Percentiles rank a stretch among this genome's conserved stretches.
Conservation (phyloP, 768 basidiomycete species). For the Termitomyces sp. region DNA sequence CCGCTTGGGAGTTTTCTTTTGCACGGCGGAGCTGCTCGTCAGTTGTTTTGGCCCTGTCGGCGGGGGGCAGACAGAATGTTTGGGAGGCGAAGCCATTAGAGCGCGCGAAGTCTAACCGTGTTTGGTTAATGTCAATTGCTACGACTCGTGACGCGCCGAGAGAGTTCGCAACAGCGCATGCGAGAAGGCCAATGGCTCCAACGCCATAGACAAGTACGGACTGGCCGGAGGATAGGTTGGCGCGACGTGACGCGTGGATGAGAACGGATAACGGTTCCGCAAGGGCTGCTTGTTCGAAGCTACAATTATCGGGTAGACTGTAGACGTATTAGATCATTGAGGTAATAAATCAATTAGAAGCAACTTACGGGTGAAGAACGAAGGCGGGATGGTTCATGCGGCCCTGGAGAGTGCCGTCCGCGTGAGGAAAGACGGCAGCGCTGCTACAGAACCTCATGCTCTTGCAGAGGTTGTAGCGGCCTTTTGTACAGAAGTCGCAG, state of each 20-base stretch:
- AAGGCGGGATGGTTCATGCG: constrained; percentile 87
- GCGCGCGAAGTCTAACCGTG: constrained; percentile 76
- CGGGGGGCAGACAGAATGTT: constrained; percentile 57
- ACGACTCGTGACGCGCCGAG: constrained; percentile 69
- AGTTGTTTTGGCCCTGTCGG: constrained; percentile 44
- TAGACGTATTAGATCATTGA: not conserved
- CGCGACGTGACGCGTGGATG: constrained; percentile 56
- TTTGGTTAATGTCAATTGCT: constrained; percentile 81
- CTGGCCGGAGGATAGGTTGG: constrained; percentile 45
- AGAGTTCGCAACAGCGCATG: constrained; percentile 73
- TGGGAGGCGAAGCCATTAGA: constrained; percentile 72
- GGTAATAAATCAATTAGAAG: constrained; percentile 5
- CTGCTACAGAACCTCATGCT: constrained; percentile 85
- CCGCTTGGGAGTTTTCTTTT: constrained; percentile 50
- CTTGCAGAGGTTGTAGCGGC: constrained; percentile 92
- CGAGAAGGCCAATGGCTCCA: constrained; percentile 91
- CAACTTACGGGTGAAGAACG: constrained; percentile 80
- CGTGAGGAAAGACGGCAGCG: constrained; percentile 89
- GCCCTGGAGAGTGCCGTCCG: constrained; percentile 87
- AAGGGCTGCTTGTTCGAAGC: constrained; percentile 80
- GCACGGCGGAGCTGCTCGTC: constrained; percentile 58
- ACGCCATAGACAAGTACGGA: constrained; percentile 87
- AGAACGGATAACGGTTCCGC: constrained; percentile 95
- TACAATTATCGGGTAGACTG: constrained; percentile 72
- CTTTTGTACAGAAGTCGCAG: constrained; percentile 66